A percentile compares a stretch with the other conserved stretches of the same genome.
These are phyloP conservation scores for Phyllosticta ampelicida DNA, from an alignment of 2,329 filamentous ascomycete genomes.

Conservation along the genomic window DNA sequence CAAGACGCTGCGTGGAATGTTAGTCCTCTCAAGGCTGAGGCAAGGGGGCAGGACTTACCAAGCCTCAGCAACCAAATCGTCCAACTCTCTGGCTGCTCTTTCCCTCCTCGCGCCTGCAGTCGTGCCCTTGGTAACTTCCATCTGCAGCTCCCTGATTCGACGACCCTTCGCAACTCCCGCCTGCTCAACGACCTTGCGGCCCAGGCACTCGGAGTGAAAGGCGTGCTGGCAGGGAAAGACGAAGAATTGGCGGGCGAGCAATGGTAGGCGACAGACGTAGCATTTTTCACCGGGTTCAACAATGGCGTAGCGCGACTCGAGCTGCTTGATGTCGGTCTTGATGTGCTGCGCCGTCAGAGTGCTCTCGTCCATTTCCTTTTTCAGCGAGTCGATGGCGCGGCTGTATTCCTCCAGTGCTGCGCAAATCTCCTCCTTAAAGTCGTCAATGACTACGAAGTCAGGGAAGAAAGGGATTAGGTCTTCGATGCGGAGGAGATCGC, in stretches of 20 bases:
- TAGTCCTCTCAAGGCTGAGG: conserved; percentile 13
- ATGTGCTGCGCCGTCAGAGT: conserved; percentile 84
- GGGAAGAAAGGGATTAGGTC: conserved; percentile 98
- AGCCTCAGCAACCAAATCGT: conserved; percentile 79
- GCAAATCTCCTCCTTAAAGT: conserved; percentile 98
- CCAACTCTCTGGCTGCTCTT: conserved; percentile 75
- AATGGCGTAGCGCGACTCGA: conserved; percentile 87
- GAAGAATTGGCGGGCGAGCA: conserved; percentile 88
- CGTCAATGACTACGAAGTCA: conserved; percentile 96
- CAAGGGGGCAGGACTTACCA: conserved; percentile 52
- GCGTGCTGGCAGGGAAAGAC: conserved; percentile 98
- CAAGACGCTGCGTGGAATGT: conserved; percentile 53
- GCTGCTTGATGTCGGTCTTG: conserved; percentile 71
- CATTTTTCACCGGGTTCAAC: conserved; percentile 94
- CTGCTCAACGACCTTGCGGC: conserved; percentile 72
- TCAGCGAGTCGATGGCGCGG: conserved; percentile 76
- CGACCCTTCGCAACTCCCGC: conserved; percentile 64
- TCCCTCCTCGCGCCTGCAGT: conserved; percentile 53
- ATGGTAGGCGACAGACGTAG: conserved; percentile 73
- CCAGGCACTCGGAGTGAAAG: conserved; percentile 92
- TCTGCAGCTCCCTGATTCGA: conserved; percentile 76
- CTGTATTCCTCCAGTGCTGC: conserved; percentile 86
- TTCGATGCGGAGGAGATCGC: conserved; percentile 86
- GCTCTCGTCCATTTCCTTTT: conserved; percentile 92
- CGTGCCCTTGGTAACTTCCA: conserved; percentile 67